Percentiles rank a stretch among this genome's conserved stretches.
These are phyloP conservation scores for Pseudogymnoascus sp. DNA, from an alignment of 2,329 filamentous ascomycete genomes.

Conservation along the genomic window DNA sequence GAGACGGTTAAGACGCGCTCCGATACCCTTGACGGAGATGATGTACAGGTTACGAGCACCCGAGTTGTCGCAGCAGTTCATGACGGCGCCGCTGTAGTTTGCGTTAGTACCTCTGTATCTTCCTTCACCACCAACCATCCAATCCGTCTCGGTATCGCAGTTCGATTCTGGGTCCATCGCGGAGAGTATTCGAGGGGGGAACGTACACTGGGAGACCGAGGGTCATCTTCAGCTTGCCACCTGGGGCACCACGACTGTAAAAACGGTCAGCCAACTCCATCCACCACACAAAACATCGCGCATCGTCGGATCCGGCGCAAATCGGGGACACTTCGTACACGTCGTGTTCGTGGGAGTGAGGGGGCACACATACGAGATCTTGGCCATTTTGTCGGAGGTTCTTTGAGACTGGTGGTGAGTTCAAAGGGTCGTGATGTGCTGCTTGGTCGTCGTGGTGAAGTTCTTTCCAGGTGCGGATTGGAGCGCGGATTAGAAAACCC, in stretches of 20 bases:
- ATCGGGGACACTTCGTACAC: not conserved
- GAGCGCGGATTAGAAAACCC: conserved; percentile 18
- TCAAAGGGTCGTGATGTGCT: conserved; percentile 24
- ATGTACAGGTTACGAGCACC: conserved; percentile 99
- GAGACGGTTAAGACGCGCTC: conserved; percentile 94
- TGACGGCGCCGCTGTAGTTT: conserved; percentile 76
- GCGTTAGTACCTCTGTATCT: conserved; percentile 12
- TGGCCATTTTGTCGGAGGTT: conserved; percentile 51
- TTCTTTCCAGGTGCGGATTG: conserved; percentile 16
- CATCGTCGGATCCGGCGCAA: conserved; percentile 5
- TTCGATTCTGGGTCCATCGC: conserved; percentile 9
- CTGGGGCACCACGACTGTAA: conserved; percentile 74
- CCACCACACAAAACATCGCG: conserved; percentile 6
- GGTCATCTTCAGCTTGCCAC: conserved; percentile 99
- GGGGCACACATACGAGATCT: conserved; percentile 47
- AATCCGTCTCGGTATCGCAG: conserved; percentile 1
- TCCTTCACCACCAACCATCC: conserved; percentile 11
- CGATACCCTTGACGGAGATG: conserved; percentile 98
- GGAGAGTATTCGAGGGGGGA: conserved; percentile 16
- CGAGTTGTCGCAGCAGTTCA: conserved; percentile 99
- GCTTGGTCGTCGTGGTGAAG: conserved; percentile 17
- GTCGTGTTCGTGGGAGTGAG: conserved; percentile 13
- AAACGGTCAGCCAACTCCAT: conserved; percentile 6
- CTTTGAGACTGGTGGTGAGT: conserved; percentile 19
- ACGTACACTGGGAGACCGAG: conserved; percentile 99